Base-by-base conservation (phyloP, 768 basidiomycete species). In the Suillus decipiens region DNA sequence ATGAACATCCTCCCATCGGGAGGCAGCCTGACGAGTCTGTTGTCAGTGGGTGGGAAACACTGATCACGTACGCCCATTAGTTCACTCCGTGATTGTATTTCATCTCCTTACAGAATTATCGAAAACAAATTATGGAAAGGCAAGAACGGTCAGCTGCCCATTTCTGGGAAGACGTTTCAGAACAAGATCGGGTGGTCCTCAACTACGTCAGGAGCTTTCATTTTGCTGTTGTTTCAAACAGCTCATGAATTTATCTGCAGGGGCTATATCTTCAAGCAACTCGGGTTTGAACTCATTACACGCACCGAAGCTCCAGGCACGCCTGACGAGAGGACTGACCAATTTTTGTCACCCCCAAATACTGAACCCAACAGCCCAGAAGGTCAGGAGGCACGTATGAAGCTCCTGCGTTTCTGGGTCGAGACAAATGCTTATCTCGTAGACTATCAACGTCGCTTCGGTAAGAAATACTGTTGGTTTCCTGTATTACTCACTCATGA, bases 381-480 rank as follows among this genome's bases (percentile, higher is more conserved):
- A 43, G 88, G 87, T 19, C 81, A 75, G 62, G 78, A 79, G 61
- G 84, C 81, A 64, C 81, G 87, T 5, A 81, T 82, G 28, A 88
- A 82, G 69, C 80, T 94, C 4, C 80, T 94, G 55, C 84, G 93
- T 39, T 89, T 88, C 34, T 94, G 93, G 93, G 81, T 92, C 19
- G 93, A 95, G 71, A 75, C 89, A 9, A 76, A 82, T 45, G 83
- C 90, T 3, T 94, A 87, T 86, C 68, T 88, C 22, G 75, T 79
- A 5, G 84, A 90, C 60, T 91, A 82, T 66, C 81, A 78, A 60
- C 81, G 80, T 41, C 71, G 77, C 33, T 67, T 84, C 66, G 72
- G 84, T 86, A 72, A 31, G 77, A 61, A 17, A 60, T 57, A 57
- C 48, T 60, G 15, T 41, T 59, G 34, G 53, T 36, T 64, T 60